Percentiles rank a stretch among this genome's conserved stretches.
These are phyloP conservation scores for Lathyrus sativus DNA, from an alignment of 306 rosid genomes.

Conservation along the genomic window DNA sequence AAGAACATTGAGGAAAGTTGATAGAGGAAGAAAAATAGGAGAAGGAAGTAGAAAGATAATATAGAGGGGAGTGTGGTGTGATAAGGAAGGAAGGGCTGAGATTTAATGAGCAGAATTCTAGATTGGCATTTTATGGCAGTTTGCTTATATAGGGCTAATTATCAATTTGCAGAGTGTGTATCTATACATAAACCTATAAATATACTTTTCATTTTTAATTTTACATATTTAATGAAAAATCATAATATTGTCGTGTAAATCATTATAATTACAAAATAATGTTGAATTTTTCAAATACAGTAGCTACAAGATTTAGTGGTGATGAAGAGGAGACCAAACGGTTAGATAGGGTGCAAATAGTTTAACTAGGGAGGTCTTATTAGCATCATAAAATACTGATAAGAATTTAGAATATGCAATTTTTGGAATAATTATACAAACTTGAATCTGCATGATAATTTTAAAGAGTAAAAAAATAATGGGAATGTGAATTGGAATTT, in stretches of 20 bases:
- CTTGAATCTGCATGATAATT: neutral
- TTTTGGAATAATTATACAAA: neutral
- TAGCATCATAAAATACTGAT: neutral
- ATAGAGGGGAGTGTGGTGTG: constrained; percentile 51
- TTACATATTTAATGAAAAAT: no score
- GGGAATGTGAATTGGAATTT: no score
- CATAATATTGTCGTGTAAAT: no score
- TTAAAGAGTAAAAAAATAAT: no score
- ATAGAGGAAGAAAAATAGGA: constrained; percentile 30
- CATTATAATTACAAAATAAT: no score
- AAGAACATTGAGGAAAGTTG: constrained; percentile 26
- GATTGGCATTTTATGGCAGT: constrained; percentile 52
- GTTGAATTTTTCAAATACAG: neutral
- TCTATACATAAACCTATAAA: neutral
- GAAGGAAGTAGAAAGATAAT: constrained; percentile 41
- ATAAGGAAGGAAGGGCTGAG: constrained; percentile 99
- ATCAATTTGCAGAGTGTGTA: constrained; percentile 22
- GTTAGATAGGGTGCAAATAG: neutral
- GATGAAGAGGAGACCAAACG: constrained; percentile 19
- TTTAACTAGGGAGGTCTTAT: neutral
- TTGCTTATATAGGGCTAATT: constrained; percentile 31
- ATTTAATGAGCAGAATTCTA: constrained; percentile 62
- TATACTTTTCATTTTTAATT: neutral
- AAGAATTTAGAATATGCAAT: neutral
- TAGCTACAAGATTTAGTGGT: constrained; percentile 23